Evolutionary conservation across 2,329 filamentous ascomycete genomes (phyloP), one percentile per base, ranked within the genome.

Genomic region (Penicillium sp.): DNA sequence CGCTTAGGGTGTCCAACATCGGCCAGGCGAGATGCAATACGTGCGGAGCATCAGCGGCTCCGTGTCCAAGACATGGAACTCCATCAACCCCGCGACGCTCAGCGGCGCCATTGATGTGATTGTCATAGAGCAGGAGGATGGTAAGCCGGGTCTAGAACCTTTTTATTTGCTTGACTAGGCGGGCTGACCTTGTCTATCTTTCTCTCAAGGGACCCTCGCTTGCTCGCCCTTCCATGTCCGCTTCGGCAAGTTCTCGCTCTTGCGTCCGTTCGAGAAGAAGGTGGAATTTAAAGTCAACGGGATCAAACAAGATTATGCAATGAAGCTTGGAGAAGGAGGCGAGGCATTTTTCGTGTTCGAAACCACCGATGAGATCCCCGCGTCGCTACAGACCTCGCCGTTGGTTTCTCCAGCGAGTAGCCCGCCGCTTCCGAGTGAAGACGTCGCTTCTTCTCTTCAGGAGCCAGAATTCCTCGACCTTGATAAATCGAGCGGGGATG

Each of bases 291-390:
- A 81, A 62, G 91, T 98, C 79, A 98, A 98, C 78, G 87, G 88
- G 64, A 75, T 81, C 53, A 95, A 93, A 72, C 90, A 95, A 69
- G 80, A 93, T 59, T 96, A 95, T 76, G 84, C 93, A 41, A 98
- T 98, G 93, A 98, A 98, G 75, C 80, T 98, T 18, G 93, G 93
- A 39, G 93, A 98, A 68, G 93, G 89, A 45, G 93, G 93, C 57
- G 93, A 98, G 75, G 93, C 93, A 24, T 98, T 98, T 75, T 98
- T 98, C 71, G 90, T 98, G 56, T 97, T 98, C 65, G 90, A 97
- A 74, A 98, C 93, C 7, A 87, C 86, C 46, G 89, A 92, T 60
- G 86, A 83, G 63, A 93, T 98, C 51, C 93, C 93, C n/a, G 87
- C 88, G 68, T 89, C 87, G 49, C 76, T 97, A 66, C 93, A 97